Base-by-base conservation (phyloP, 257 asterid genomes). In the Apocynum venetum region DNA sequence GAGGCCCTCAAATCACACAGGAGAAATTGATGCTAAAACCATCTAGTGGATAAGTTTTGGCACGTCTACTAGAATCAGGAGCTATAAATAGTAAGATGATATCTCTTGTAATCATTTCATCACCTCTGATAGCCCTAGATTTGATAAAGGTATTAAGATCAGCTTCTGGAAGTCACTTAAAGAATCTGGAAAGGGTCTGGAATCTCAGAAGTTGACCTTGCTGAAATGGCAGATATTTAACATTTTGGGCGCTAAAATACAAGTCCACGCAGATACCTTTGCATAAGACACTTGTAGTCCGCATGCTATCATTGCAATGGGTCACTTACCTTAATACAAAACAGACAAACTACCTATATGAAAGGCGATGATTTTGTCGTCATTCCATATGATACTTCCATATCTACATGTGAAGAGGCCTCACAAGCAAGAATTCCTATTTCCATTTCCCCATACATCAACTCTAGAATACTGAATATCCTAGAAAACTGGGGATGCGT, bases 391-490 rank as follows among this genome's bases (percentile, higher is more conserved):
- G 59, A 4, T 15, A 55, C 69, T 56, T 69, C 76, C 3, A 46
- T 68, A 31, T 77, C 80, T n/a, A 41, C 5, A 69, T 49, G 4
- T 69, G 71, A 68, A 41, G 75, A n/a, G 63, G 38, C 51, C 15
- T 4, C 69, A 1, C 38, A 13, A 41, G 55, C 8, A 14, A 3
- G 44, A 67, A 1, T 3, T 55, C 64, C 68, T 11, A 2, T 64
- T 15, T 56, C 86, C 89, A 87, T 87, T 71, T 86, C 96, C 65
- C 35, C 74, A 59, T 91, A 81, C 69, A 91, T 66, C 86, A 87
- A 78, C 63, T 82, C 78, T 64, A 91, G 71, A 4, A 72, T 65
- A 77, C 67, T n/a, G 15, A 84, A 82, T 13, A 89, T 72, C n/a
- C 79, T 60, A 66, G 61, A 61, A 73, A 86, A 91, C 79, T 87